These are phyloP conservation scores for Salix exigua DNA, from an alignment of 345 rosid genomes.

Conservation along the genomic window DNA sequence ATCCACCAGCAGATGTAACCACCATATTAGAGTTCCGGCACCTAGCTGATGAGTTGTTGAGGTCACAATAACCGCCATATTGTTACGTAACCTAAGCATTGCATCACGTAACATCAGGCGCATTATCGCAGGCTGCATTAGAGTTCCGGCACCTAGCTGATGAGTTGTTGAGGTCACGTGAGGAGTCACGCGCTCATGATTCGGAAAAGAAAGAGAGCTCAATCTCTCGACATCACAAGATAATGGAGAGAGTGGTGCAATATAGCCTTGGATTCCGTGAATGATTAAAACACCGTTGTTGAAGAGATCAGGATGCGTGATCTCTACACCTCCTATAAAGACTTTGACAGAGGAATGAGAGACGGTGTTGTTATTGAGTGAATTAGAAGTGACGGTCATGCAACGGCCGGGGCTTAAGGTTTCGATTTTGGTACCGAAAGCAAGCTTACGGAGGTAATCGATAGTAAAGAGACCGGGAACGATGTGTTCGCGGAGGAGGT, in stretches of 20 bases:
- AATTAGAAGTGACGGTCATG: slow-evolving; percentile 45
- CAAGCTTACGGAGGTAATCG: slow-evolving; percentile 49
- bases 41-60: too few relatives aligned
- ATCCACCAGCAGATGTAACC: slow-evolving; percentile 25
- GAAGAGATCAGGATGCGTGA: slow-evolving; percentile 62
- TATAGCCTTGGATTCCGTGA: slow-evolving; percentile 60
- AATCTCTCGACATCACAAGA: slow-evolving; percentile 56
- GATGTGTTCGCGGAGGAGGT: slow-evolving; percentile 62
- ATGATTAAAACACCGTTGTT: slow-evolving; percentile 53
- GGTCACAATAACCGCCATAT: too few relatives aligned
- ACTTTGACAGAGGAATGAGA: slow-evolving; percentile 21
- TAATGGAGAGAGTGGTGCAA: slow-evolving; percentile 56
- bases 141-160: slow-evolving; percentile 2
- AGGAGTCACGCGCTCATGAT: slow-evolving; percentile 9
- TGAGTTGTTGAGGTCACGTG: slow-evolving; percentile 5
- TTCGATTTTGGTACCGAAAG: slow-evolving; percentile 58
- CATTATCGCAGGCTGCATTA: slow-evolving; percentile 41
- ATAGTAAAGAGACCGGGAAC: slow-evolving; percentile 59
- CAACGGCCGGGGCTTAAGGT: slow-evolving; percentile 59
- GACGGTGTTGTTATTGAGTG: slow-evolving; percentile 23
- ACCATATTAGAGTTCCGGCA: too few relatives aligned
- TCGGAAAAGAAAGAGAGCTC: slow-evolving; percentile 42
- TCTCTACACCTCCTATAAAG: slow-evolving; percentile 56
- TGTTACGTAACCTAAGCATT: slow-evolving; percentile 51
- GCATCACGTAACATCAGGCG: slow-evolving; percentile 61